Evolutionary conservation across 2,329 filamentous ascomycete genomes (phyloP).

Genomic region (Sporothrix phasma): DNA sequence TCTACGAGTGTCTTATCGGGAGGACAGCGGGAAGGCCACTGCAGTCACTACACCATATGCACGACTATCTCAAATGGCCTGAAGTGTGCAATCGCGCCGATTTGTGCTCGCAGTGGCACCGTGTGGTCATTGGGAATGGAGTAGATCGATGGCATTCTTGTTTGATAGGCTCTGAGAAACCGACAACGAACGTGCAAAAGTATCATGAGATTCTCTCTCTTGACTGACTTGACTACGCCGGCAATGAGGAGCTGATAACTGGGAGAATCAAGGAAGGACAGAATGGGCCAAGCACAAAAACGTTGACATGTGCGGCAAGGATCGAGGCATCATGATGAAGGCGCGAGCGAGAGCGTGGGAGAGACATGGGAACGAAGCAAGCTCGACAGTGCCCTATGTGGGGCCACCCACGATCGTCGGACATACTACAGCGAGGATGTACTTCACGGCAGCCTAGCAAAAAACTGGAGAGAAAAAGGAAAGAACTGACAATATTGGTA

Average conservation of each 20-base stretch:
- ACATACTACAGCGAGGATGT: not conserved
- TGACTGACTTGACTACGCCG: not conserved
- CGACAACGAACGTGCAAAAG: not conserved
- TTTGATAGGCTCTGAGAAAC: slow-evolving; percentile 1
- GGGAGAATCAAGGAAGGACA: not conserved
- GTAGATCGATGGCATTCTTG: not conserved
- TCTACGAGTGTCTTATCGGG: too few relatives aligned
- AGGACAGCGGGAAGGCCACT: not conserved
- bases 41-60: not conserved
- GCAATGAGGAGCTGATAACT: not conserved
- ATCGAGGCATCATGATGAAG: not conserved
- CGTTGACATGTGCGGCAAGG: too few relatives aligned
- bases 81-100: not conserved
- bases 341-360: not conserved
- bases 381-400: not conserved
- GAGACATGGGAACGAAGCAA: not conserved
- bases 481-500: not conserved
- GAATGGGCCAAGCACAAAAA: not conserved
- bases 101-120: not conserved
- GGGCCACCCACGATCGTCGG: not conserved
- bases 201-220: not conserved
- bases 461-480: not conserved
- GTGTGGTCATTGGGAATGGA: not conserved
- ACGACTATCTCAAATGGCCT: not conserved
- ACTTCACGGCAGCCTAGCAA: not conserved